Evolutionary conservation across 192 early-diverging fungal genomes (phyloP), one percentile per base, ranked within the genome.

Genomic region (Coemansia sp.): DNA sequence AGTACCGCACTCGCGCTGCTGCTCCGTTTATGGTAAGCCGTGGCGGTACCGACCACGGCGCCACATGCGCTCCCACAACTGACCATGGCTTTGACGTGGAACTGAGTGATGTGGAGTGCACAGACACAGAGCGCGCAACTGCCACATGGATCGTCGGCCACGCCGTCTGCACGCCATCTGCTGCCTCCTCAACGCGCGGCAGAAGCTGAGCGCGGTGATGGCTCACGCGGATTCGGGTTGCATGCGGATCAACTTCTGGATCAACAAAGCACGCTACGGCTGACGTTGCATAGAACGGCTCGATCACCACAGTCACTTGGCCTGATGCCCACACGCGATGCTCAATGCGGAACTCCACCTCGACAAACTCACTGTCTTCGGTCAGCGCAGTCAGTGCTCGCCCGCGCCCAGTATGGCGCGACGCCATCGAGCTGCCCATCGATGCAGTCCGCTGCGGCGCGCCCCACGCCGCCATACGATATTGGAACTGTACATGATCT

Each of bases 231-330:
- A 81, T 62, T 3, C 78, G 69, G 6, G 69, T 75, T 0, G 78
- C 78, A 14, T 81, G 78, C 25, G 78, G 72, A 47, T 81, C 78
- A 35, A 60, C 52, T 22, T 81, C 73, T 0, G 78, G 78, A 25
- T 81, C 78, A 16, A 81, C 78, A 47, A 75, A 81, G 14, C 78
- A 81, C 22, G 78, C 78, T 10, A 75, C 55, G 0, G 59, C 50
- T 2, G 67, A 62, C 0, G 64, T 57, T 14, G 55, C 52, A 56
- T 51, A 55, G 43, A 75, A 72, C 43, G 78, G 78, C 64, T 59
- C 66, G 11, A 72, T 61, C 0, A 26, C 17, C 2, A 81, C 22
- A 3, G 47, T 51, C 9, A 81, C 53, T 16, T 45, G n/a, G 0
- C 69, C 69, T 10, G 58, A 47, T 10, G 69, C 73, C 78, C 78